A percentile compares a stretch with the other conserved stretches of the same genome.
phyloP scores from a whole-genome alignment of 805 yeast genomes.

The Isabelozyma pseudorhagii region DNA sequence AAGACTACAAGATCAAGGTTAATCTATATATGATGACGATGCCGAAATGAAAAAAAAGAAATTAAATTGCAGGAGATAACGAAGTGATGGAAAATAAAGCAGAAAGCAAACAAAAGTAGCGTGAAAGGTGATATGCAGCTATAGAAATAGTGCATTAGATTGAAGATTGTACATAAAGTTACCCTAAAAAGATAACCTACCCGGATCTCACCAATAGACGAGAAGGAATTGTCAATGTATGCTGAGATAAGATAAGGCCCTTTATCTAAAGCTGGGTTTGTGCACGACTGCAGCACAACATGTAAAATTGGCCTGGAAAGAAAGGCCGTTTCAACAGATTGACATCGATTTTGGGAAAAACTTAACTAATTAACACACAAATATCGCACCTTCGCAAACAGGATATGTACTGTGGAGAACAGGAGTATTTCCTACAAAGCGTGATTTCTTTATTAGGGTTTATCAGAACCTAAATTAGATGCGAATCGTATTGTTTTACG shows the following conservation, averaged over 20 bases:
- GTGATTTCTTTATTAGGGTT: too few species aligned
- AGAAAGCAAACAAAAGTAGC: not conserved
- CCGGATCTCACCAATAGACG: not conserved
- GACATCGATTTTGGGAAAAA: too few species aligned
- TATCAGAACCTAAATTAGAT: too few species aligned
- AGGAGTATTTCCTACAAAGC: too few species aligned
- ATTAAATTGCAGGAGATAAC: not conserved
- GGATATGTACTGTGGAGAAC: too few species aligned
- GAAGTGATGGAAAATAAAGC: not conserved
- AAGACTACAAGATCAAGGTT: not conserved
- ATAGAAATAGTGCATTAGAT: not conserved
- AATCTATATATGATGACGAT: not conserved
- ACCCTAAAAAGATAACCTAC: not conserved
- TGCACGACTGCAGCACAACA: not conserved
- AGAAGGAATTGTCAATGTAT: not conserved
- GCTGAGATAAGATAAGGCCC: not conserved
- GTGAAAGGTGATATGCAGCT: not conserved
- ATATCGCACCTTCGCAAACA: too few species aligned
- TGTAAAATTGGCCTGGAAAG: not conserved
- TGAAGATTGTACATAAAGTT: not conserved
- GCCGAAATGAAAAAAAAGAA: not conserved
- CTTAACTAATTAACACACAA: too few species aligned
- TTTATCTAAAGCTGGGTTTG: too few species aligned
- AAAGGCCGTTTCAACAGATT: too few species aligned
- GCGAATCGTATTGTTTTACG: too few species aligned